Base-by-base conservation (phyloP, 139 green algal genomes). In the Yamagishiella unicocca region DNA sequence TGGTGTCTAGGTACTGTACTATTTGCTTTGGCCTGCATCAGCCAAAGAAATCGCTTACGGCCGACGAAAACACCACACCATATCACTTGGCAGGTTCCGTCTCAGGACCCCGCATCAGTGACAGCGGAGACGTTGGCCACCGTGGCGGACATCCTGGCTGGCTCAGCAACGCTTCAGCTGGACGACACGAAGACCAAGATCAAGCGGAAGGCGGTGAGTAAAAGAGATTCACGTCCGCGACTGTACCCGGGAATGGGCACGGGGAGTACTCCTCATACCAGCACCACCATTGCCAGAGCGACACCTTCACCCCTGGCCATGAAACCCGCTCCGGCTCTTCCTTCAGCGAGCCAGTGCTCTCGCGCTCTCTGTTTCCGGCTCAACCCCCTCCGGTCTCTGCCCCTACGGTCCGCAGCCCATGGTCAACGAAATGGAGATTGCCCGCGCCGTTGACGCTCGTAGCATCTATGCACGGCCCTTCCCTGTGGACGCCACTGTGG, bases 381-480 rank as follows among this genome's bases (percentile, higher is more conserved):
- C n/a, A n/a, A n/a, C n/a, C n/a, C n/a, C n/a, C n/a, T n/a, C n/a
- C n/a, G 38, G 3, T 71, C 9, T 2, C 31, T 2, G 22, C 62
- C 62, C 31, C 29, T 35, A 27, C 10, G 17, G 62, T 35, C 31
- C 31, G 14, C 91, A 94, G 91, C 53, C 74, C 4, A 38, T 93
- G n/a, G 70, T 35, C 0, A 53, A 88, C 21, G 70, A 76, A 58
- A 83, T 92, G 42, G 90, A 93, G 64, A 84, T 94, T 14, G 79
- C 89, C 0, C 37, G 76, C 9, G 91, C 92, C 33, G 83, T 97
- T 10, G 95, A 98, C 80, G 88, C 73, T 22, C 93, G 96, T 76
- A 95, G 88, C 42, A 74, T 98, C 38, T 97, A 96, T 67, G 96
- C 88, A 6, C 80, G 87, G 7, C 97, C 97, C 50, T 98, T 99